phyloP scores from a whole-genome alignment of 208 protist genomes.

The Crithidia fasciculata region DNA sequence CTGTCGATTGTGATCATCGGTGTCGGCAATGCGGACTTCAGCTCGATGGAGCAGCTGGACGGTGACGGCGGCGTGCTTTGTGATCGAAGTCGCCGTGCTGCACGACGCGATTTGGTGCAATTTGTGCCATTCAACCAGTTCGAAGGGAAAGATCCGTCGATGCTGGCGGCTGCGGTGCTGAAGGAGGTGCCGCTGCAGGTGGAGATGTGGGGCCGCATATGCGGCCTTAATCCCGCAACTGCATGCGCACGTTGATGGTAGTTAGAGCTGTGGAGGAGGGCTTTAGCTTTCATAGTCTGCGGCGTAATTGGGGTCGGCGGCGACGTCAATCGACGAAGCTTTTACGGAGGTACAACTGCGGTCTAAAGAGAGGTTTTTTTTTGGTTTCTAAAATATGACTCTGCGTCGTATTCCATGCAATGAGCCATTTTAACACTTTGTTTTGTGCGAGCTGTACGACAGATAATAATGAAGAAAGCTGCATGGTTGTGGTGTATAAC shows the following conservation, averaged over 20 bases:
- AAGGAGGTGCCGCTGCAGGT: conserved; percentile 60
- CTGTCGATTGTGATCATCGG: conserved; percentile 94
- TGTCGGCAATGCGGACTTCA: conserved; percentile 88
- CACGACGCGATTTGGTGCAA: conserved; percentile 67
- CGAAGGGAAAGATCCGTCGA: conserved; percentile 21
- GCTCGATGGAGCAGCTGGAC: conserved; percentile 92
- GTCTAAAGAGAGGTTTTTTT: too few species aligned
- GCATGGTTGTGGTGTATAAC: too few species aligned
- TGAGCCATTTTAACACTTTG: too few species aligned
- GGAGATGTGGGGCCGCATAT: conserved; percentile 33
- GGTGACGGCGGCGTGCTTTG: conserved; percentile 69
- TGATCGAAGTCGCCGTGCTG: conserved; percentile 3
- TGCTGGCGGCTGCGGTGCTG: conserved; percentile 59
- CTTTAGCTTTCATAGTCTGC: too few species aligned
- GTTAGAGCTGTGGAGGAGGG: too few species aligned
- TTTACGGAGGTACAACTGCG: too few species aligned
- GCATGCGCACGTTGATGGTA: background rate
- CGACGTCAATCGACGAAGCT: too few species aligned
- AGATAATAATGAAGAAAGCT: too few species aligned
- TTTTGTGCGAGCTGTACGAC: too few species aligned
- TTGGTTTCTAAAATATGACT: too few species aligned
- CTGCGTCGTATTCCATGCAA: too few species aligned
- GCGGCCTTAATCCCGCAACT: background rate
- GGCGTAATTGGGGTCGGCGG: too few species aligned
- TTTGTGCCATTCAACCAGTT: conserved; percentile 77